phyloP scores from a whole-genome alignment of 495 filamentous ascomycete genomes.

The Thermothielavioides terrestris region DNA sequence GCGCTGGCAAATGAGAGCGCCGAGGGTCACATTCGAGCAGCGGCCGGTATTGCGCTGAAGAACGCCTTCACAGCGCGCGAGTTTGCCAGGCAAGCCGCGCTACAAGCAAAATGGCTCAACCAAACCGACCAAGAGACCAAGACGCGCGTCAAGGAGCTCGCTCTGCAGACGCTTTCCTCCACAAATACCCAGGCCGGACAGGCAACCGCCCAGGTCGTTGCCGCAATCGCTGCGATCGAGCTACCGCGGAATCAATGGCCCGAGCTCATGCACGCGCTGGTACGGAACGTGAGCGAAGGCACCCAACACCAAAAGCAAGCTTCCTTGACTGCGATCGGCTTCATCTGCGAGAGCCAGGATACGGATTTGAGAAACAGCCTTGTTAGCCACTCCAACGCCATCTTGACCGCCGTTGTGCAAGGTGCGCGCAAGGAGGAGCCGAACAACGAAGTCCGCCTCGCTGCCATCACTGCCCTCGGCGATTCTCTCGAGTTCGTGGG shows the following conservation, averaged over 20 bases:
- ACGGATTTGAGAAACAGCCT: conserved; percentile 73
- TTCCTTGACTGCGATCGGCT: conserved; percentile 88
- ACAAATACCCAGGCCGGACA: conserved; percentile 70
- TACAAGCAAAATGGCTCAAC: conserved; percentile 85
- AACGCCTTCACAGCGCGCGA: conserved; percentile 95
- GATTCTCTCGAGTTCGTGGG: conserved; percentile 98
- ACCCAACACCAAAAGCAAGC: conserved; percentile 82
- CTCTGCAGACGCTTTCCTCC: conserved; percentile 73
- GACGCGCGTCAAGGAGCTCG: conserved; percentile 74
- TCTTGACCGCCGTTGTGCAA: conserved; percentile 94
- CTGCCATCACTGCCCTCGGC: conserved; percentile 86
- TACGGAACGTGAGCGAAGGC: conserved; percentile 84
- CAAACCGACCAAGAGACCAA: conserved; percentile 72
- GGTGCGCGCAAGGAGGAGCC: conserved; percentile 92
- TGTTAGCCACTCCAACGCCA: conserved; percentile 85
- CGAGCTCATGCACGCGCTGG: conserved; percentile 82
- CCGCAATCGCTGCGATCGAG: conserved; percentile 90
- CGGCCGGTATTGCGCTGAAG: conserved; percentile 92
- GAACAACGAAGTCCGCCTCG: conserved; percentile 79
- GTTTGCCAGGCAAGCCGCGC: conserved; percentile 68
- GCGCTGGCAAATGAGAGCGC: conserved; percentile 87
- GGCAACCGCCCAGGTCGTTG: conserved; percentile 81
- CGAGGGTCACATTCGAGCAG: conserved; percentile 73
- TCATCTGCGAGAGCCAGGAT: conserved; percentile 95
- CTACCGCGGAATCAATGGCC: conserved; percentile 88